Evolutionary conservation across 176 grass and related monocot species (phyloP).

Genomic region (Avena eriantha): DNA sequence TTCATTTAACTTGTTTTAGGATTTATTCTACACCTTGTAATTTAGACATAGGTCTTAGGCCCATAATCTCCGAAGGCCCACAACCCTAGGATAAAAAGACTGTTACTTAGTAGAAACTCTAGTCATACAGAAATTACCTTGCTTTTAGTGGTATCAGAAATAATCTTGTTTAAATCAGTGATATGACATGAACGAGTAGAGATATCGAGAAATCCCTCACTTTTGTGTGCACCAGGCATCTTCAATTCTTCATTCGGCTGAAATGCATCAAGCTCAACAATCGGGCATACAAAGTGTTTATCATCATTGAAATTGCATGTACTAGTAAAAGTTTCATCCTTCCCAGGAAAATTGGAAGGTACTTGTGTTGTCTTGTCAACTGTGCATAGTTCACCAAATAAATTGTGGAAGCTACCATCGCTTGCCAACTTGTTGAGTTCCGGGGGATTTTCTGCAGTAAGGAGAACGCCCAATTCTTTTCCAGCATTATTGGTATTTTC

Average conservation of each 20-base stretch:
- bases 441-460: constrained; percentile 9
- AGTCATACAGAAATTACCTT: constrained; percentile 47
- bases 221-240: constrained; percentile 20
- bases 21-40: background rate
- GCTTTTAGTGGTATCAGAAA: constrained; percentile 49
- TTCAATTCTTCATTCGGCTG: constrained; percentile 8
- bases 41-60: background rate
- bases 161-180: constrained; percentile 42
- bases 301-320: constrained; percentile 29
- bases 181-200: constrained; percentile 26
- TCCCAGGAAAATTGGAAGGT: background rate
- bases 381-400: constrained; percentile 4
- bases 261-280: constrained; percentile 3
- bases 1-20: background rate
- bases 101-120: background rate
- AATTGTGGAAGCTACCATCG: constrained; percentile 2
- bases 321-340: constrained; percentile 4
- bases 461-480: background rate
- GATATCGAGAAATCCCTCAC: constrained; percentile 6
- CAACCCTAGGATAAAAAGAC: background rate
- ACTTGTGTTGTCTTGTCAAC: background rate
- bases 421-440: constrained; percentile 7
- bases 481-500: background rate
- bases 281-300: constrained; percentile 10
- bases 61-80: background rate